These are phyloP conservation scores for Centaurea solstitialis DNA, from an alignment of 129 eudicot species.

Conservation along the genomic window DNA sequence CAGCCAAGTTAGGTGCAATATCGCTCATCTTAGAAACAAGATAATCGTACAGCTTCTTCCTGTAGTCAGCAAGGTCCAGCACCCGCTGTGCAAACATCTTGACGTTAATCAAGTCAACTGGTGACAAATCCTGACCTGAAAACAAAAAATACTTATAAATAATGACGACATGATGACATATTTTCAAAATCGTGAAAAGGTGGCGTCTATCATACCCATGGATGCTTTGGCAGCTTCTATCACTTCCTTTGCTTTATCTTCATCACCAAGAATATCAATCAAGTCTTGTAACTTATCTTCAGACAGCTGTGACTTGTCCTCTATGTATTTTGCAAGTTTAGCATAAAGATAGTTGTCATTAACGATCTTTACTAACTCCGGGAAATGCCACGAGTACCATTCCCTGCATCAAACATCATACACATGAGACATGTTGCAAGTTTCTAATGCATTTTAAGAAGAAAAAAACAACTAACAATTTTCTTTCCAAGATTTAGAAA, in stretches of 20 bases:
- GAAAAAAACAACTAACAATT: background rate
- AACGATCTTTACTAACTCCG: constrained; percentile 89
- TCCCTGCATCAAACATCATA: constrained; percentile 56
- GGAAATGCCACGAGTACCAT: constrained; percentile 99
- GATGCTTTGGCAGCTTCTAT: constrained; percentile 96
- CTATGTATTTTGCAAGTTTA: constrained; percentile 70
- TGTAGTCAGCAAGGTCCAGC: constrained; percentile 92
- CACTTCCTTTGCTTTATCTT: constrained; percentile 96
- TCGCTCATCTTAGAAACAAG: constrained; percentile 88
- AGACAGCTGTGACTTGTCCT: constrained; percentile 68
- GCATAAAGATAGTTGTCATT: constrained; percentile 96
- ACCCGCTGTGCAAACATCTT: constrained; percentile 92
- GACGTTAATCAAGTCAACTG: constrained; percentile 84
- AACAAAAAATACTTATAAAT: constrained; percentile 10
- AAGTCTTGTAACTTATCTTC: constrained; percentile 73
- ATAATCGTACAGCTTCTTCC: constrained; percentile 89
- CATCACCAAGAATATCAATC: constrained; percentile 80
- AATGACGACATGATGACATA: background rate
- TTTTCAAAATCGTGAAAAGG: background rate
- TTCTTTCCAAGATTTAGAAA: background rate
- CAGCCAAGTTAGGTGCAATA: constrained; percentile 95
- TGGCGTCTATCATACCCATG: constrained; percentile 59
- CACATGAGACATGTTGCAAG: background rate
- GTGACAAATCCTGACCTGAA: constrained; percentile 92
- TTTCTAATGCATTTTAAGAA: background rate